Base-by-base conservation (phyloP, 1,284 basidiomycete species). In the Wallemia hederae region DNA sequence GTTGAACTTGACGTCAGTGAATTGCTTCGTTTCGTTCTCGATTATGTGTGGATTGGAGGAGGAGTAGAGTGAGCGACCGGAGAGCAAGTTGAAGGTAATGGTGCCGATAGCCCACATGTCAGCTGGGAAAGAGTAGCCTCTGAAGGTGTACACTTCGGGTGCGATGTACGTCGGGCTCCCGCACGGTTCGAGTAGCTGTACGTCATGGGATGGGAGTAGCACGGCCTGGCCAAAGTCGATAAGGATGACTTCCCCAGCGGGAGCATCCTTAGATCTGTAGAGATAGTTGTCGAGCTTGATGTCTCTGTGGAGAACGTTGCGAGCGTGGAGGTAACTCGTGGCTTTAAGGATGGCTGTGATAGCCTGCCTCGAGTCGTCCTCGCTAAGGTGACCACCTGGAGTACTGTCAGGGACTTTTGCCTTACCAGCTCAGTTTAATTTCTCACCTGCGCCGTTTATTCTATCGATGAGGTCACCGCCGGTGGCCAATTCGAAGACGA, bases 401-500 rank as follows among this genome's bases (percentile, higher is more conserved):
- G 29, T 31, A n/a, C n/a, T n/a, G n/a, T n/a, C n/a, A n/a, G n/a
- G n/a, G n/a, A n/a, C n/a, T n/a, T n/a, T n/a, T n/a, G n/a, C n/a
- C n/a, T n/a, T n/a, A n/a, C n/a, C 0, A 60, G 60, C 62, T 72
- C 71, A 17, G 67, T 67, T 59, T 71, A 72, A 2, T 15, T 2
- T 28, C 69, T 65, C 22, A 66, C 66, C 7, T 64, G 62, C 0
- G 64, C 62, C 17, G 70, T 64, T 49, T 60, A 72, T 65, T 29
- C 70, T 67, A 27, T 72, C 70, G 59, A 71, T 71, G 27, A 72
- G 65, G 62, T 72, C 71, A 14, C 71, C 70, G 24, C 71, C 71
- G 0, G 67, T 67, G 1, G 70, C 70, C 24, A 70, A 67, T 61
- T 72, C 71, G 26, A 72, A 71, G 0, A 71, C 70, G 59, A 72